Percentiles rank a stretch among this genome's conserved stretches.
These are phyloP conservation scores for Colletotrichum kahawae DNA, from an alignment of 2,329 filamentous ascomycete genomes.

Conservation along the genomic window DNA sequence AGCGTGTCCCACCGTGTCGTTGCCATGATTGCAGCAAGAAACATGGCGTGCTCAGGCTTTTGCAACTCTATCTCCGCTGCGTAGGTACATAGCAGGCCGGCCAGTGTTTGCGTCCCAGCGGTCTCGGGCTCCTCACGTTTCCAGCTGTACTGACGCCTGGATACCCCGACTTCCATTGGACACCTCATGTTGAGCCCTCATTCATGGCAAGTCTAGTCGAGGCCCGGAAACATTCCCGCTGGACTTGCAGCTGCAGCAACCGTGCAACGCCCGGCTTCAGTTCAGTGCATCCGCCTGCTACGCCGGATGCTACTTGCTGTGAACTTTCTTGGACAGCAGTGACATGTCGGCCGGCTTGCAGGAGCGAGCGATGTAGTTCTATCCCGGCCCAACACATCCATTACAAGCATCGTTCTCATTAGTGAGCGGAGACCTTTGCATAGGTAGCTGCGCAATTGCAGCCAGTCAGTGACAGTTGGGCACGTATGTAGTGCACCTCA, in stretches of 20 bases:
- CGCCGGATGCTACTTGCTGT: not conserved
- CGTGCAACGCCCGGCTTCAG: not conserved
- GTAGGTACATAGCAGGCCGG: not conserved
- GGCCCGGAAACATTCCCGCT: not conserved
- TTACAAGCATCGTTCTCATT: not conserved
- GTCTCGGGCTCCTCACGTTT: not conserved
- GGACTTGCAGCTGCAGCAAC: not conserved
- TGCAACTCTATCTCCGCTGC: not conserved
- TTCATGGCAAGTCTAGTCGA: constrained; percentile 7
- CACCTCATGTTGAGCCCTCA: not conserved
- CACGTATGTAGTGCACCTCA: not conserved
- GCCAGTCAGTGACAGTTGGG: not conserved
- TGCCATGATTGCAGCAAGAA: not conserved
- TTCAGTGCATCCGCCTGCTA: not conserved
- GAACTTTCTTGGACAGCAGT: not conserved
- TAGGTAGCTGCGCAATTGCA: not conserved
- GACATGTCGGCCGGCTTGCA: not conserved
- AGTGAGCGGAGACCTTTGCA: not conserved
- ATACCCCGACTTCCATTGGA: not conserved
- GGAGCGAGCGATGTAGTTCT: not conserved
- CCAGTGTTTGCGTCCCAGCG: not conserved
- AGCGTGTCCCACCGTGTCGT: constrained; percentile 5
- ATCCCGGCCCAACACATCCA: not conserved
- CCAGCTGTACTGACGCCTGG: not conserved
- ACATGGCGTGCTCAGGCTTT: constrained; percentile 9